Percentiles rank a stretch among this genome's conserved stretches.
Conservation (phyloP, 192 early-diverging fungal species). For the Physocladia obscura region DNA sequence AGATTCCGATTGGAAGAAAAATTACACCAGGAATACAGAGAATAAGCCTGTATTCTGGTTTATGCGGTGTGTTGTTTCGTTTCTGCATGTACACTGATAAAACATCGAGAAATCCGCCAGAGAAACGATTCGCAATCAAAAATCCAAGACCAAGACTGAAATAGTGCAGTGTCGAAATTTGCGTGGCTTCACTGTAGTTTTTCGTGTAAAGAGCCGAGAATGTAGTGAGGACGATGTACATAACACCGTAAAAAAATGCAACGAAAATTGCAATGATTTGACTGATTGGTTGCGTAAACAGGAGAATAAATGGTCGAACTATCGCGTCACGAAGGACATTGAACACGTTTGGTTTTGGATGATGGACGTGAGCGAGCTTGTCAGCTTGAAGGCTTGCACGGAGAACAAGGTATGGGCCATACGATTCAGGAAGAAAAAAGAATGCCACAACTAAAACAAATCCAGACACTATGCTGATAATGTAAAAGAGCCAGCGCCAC, state of each 20-base stretch:
- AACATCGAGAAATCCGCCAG: background rate
- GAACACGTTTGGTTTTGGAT: background rate
- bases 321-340: background rate
- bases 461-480: slow-evolving; percentile 56
- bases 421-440: slow-evolving; percentile 60
- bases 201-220: background rate
- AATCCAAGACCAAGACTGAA: background rate
- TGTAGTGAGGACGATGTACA: slow-evolving; percentile 7
- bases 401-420: background rate
- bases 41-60: background rate
- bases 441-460: slow-evolving; percentile 41
- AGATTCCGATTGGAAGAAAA: background rate
- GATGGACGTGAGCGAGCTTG: too few species aligned
- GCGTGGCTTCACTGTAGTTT: background rate
- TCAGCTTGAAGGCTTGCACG: background rate
- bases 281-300: background rate
- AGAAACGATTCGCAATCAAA: background rate
- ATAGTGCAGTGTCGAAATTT: background rate
- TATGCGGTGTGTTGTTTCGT: slow-evolving; percentile 4
- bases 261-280: background rate
- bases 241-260: background rate
- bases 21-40: background rate
- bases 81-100: background rate
- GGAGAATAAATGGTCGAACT: background rate
- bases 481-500: slow-evolving; percentile 63